Conservation (phyloP, 73 alveolate genomes). For the Paraurostyla sp. region DNA sequence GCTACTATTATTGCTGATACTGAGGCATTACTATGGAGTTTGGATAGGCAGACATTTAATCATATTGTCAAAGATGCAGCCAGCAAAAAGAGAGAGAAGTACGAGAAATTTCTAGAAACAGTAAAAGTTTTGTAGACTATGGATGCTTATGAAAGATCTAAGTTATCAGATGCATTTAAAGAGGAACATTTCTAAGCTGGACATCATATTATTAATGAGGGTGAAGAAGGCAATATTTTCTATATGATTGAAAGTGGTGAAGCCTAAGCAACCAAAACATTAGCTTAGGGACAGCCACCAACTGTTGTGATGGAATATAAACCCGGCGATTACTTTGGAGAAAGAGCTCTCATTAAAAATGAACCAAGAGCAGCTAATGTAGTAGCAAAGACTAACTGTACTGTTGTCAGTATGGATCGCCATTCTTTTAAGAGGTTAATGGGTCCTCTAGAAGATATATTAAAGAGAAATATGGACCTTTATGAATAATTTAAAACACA, state of each 20-base stretch:
- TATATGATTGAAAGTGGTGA: conserved; percentile 88
- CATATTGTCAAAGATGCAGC: conserved; percentile 88
- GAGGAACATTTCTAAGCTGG: conserved; percentile 87
- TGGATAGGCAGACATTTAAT: conserved; percentile 86
- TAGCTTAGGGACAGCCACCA: conserved; percentile 84
- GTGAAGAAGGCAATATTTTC: conserved; percentile 88
- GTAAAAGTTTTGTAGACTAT: conserved; percentile 69
- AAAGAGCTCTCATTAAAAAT: conserved; percentile 82
- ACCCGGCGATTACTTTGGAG: conserved; percentile 86
- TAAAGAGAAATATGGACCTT: conserved; percentile 82
- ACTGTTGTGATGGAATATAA: conserved; percentile 74
- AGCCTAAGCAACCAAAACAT: conserved; percentile 81
- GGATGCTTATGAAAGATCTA: conserved; percentile 98
- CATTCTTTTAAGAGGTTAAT: conserved; percentile 85
- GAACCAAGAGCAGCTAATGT: conserved; percentile 89
- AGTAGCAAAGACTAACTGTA: conserved; percentile 73
- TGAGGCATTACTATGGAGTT: conserved; percentile 77
- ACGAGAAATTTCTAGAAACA: conserved; percentile 48
- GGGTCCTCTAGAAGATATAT: conserved; percentile 87
- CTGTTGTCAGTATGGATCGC: conserved; percentile 84
- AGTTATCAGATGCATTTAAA: conserved; percentile 98
- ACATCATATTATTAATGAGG: conserved; percentile 88
- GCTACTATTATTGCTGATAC: conserved; percentile 69
- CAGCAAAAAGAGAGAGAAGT: conserved; percentile 58
- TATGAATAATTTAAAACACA: conserved; percentile 29